These are phyloP conservation scores for Fusarium albosuccineum DNA, from an alignment of 2,329 filamentous ascomycete species.

Conservation along the genomic window DNA sequence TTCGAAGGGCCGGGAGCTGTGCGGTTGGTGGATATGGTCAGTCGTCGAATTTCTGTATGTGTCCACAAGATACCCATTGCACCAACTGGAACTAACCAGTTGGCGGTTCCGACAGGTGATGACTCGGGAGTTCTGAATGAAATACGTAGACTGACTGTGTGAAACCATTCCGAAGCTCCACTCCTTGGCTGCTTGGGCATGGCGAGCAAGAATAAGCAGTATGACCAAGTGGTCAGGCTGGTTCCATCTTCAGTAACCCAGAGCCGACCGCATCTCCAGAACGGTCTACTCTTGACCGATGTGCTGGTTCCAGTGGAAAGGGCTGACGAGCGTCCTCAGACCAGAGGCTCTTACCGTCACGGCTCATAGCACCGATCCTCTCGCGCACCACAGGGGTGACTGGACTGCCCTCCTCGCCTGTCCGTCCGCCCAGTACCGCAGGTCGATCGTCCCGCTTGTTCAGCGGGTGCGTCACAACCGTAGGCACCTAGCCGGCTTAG, in stretches of 20 bases:
- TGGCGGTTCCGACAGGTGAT: conserved; percentile 60
- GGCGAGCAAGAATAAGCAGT: conserved; percentile 38
- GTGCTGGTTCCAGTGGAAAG: conserved; percentile 72
- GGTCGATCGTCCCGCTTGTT: conserved; percentile 60
- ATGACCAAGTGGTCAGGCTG: conserved; percentile 33
- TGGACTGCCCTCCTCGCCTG: conserved; percentile 66
- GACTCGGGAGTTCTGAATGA: conserved; percentile 48
- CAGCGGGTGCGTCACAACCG: conserved; percentile 58
- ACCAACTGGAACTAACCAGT: conserved; percentile 45
- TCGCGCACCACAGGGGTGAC: conserved; percentile 67
- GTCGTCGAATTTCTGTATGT: conserved; percentile 62
- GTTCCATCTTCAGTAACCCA: conserved; percentile 38
- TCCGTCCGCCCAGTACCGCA: conserved; percentile 57
- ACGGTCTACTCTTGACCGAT: conserved; percentile 62
- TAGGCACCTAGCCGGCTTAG: conserved; percentile 61
- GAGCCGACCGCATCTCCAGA: conserved; percentile 50
- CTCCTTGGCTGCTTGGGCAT: conserved; percentile 46
- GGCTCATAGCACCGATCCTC: conserved; percentile 79
- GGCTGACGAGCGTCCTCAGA: conserved; percentile 81
- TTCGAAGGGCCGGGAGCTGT: conserved; percentile 59
- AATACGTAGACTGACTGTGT: conserved; percentile 62
- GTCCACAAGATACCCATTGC: conserved; percentile 56
- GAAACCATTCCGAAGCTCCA: conserved; percentile 62
- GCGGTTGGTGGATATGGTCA: conserved; percentile 54
- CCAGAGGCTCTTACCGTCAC: conserved; percentile 79